Percentiles rank a stretch among this genome's conserved stretches.
Conservation (phyloP, 2,329 filamentous ascomycete genomes). For the Chrysoporthe puriensis region DNA sequence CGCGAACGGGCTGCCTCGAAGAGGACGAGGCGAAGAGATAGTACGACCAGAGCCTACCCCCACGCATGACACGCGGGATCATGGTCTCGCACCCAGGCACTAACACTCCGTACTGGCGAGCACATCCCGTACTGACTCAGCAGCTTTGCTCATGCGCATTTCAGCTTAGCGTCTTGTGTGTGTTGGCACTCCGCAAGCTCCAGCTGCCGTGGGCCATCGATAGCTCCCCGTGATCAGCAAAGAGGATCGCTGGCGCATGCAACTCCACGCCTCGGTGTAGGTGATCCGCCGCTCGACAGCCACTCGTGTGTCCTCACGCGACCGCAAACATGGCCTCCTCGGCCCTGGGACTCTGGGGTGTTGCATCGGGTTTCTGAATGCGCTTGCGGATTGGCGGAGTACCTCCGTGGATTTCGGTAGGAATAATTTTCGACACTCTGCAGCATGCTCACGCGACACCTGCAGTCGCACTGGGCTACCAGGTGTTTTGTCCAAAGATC, state of each 20-base stretch:
- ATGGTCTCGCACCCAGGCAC: too few species aligned
- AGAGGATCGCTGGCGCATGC: not conserved
- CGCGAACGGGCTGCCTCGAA: not conserved
- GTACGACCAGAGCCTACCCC: not conserved
- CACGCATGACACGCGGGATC: not conserved
- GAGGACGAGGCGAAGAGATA: not conserved
- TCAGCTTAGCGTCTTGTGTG: not conserved
- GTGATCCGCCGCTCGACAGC: not conserved
- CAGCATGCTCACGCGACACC: not conserved
- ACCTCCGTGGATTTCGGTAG: not conserved
- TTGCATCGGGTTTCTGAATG: not conserved
- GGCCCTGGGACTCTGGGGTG: not conserved
- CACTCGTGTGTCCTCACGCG: not conserved
- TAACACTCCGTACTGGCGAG: not conserved
- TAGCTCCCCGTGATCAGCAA: conserved; percentile 1
- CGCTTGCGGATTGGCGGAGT: not conserved
- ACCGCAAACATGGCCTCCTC: not conserved
- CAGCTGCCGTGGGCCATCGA: not conserved
- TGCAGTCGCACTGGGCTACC: not conserved
- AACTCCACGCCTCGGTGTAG: not conserved
- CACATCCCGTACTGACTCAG: not conserved
- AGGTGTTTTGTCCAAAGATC: not conserved
- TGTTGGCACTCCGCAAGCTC: not conserved
- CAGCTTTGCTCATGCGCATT: not conserved
- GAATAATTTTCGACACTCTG: not conserved